Evolutionary conservation across 805 yeast species (phyloP).

Genomic region (Zygotorulaspora danielsina): DNA sequence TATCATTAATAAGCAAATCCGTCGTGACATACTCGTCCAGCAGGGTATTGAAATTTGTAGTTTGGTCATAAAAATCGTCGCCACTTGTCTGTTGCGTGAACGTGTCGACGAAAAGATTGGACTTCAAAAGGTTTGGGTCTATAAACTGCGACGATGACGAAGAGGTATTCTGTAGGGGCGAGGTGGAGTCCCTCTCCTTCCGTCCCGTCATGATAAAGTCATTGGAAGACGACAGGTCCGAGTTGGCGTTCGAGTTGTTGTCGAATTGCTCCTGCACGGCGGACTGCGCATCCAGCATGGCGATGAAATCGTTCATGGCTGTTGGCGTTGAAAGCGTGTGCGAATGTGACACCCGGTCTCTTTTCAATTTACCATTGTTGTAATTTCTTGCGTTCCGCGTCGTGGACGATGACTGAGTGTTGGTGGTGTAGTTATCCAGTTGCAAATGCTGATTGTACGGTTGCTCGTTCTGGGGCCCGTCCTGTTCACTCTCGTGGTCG

Average conservation of each 20-base stretch:
- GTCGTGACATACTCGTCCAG: slow-evolving; percentile 18
- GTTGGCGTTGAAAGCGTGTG: slow-evolving; percentile 22
- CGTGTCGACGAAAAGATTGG: slow-evolving; percentile 17
- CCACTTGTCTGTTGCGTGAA: slow-evolving; percentile 7
- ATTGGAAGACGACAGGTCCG: slow-evolving; percentile 9
- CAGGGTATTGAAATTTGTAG: slow-evolving; percentile 7
- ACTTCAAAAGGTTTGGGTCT: slow-evolving; percentile 20
- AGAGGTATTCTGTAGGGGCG: slow-evolving; percentile 9
- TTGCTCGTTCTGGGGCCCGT: neutral
- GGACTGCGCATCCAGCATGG: slow-evolving; percentile 23
- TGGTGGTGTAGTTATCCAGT: slow-evolving; percentile 4
- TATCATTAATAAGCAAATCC: slow-evolving; percentile 11
- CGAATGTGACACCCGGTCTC: slow-evolving; percentile 2
- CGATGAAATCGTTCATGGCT: slow-evolving; percentile 28
- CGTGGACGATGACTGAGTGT: neutral
- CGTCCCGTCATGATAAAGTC: neutral
- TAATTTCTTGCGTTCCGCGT: neutral
- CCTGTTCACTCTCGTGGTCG: no score
- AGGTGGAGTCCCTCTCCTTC: slow-evolving; percentile 8
- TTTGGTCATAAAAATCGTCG: slow-evolving; percentile 1
- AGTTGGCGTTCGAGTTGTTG: slow-evolving; percentile 10
- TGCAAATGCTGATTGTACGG: slow-evolving; percentile 2
- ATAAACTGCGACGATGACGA: slow-evolving; percentile 13
- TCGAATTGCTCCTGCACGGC: slow-evolving; percentile 12
- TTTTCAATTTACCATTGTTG: neutral